Base-by-base conservation (phyloP, 305 asterid species). In the Fraxinus xanthoxyloides region DNA sequence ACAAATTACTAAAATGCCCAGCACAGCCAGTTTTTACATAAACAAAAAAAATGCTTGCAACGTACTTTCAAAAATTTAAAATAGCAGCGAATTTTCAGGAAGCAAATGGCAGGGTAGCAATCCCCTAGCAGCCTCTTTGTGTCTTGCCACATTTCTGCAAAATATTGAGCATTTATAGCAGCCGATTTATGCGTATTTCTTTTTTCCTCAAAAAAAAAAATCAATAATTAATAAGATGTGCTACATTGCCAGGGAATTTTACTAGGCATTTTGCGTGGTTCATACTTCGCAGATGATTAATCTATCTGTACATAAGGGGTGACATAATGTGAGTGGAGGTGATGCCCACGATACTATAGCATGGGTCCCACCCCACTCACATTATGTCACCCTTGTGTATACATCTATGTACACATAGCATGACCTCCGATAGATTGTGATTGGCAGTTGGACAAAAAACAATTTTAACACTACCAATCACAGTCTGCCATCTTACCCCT, bases 171-270 rank as follows among this genome's bases (percentile, higher is more conserved):
- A 63, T 73, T 61, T 65, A 75, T 28, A 31, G 79, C 81, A 69
- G 31, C 82, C 26, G 78, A 75, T 76, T 72, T 36, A 24, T 28
- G 76, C 43, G 34, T 79, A 56, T 85, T 65, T 35, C 70, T 24
- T 21, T 19, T 32, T 83, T 61, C 17, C 35, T 40, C 38, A 40
- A 40, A 75, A 59, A 46, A n/a, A n/a, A n/a, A 77, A 72, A 6
- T 63, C 26, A 56, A 56, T 56, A 56, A 56, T 19, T 19, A 46
- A 46, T 5, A 13, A 46, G 56, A 46, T 46, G 56, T 46, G 56
- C 59, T 48, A 48, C 59, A 48, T 48, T 48, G 59, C 21, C 59
- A 48, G 59, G 59, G 59, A 48, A 15, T 48, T 48, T 48, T 48
- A 48, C 59, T 21, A 15, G 59, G 59, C 59, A 48, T 48, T 48